These are phyloP conservation scores for Fusarium brevicatenulatum DNA, from an alignment of 2,329 filamentous ascomycete genomes.

Conservation along the genomic window DNA sequence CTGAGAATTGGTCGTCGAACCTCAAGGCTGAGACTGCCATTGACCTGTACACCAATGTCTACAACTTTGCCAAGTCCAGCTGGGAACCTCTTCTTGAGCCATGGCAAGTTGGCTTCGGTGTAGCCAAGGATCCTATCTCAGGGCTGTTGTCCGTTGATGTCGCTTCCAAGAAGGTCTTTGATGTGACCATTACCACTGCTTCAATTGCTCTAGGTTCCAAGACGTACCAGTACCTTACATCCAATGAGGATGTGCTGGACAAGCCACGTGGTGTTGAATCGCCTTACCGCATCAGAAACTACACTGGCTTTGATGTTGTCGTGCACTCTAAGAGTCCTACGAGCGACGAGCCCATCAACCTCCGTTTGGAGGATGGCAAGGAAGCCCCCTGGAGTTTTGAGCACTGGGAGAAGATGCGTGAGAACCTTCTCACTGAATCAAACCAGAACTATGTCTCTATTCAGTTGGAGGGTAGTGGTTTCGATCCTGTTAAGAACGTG, in stretches of 20 bases:
- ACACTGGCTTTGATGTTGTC: constrained; percentile 90
- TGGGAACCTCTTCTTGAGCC: constrained; percentile 98
- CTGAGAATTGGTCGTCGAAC: constrained; percentile 90
- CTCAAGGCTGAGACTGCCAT: constrained; percentile 90
- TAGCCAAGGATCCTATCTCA: constrained; percentile 79
- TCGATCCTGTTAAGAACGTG: constrained; percentile 89
- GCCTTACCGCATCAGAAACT: constrained; percentile 92
- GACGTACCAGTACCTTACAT: constrained; percentile 88
- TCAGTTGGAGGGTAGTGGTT: constrained; percentile 90
- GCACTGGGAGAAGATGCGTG: constrained; percentile 94
- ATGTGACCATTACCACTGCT: constrained; percentile 91
- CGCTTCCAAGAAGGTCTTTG: constrained; percentile 88
- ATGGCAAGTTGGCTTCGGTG: constrained; percentile 92
- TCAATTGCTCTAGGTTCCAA: constrained; percentile 94
- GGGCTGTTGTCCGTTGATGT: constrained; percentile 85
- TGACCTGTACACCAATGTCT: constrained; percentile 94
- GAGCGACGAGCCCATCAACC: constrained; percentile 74
- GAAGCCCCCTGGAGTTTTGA: constrained; percentile 97
- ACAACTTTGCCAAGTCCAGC: constrained; percentile 98
- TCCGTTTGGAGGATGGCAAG: constrained; percentile 85
- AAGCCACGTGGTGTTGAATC: constrained; percentile 93
- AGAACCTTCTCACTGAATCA: constrained; percentile 87
- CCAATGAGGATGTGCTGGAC: constrained; percentile 85
- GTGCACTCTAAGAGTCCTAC: constrained; percentile 80
- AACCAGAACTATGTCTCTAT: constrained; percentile 83